These are phyloP conservation scores for Trifolium fragiferum DNA, from an alignment of 306 rosid species.

Conservation along the genomic window DNA sequence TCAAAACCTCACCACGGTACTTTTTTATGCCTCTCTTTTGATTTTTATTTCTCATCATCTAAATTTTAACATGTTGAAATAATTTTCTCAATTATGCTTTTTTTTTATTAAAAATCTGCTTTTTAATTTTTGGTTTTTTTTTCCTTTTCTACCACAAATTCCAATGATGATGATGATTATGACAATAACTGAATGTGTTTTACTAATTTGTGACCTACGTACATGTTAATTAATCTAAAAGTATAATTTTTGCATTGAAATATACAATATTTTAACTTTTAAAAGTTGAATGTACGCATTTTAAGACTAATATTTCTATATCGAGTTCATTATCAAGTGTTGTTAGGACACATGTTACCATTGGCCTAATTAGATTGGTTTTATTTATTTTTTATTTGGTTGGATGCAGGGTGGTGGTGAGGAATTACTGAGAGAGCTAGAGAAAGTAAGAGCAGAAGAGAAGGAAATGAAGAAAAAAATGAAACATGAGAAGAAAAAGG, in stretches of 20 bases:
- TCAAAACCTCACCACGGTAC: slow-evolving; percentile 58
- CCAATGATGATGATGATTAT: not conserved
- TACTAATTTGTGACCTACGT: no score
- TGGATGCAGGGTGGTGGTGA: slow-evolving; percentile 59
- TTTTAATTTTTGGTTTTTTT: not conserved
- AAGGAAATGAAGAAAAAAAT: slow-evolving; percentile 64
- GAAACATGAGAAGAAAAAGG: slow-evolving; percentile 64
- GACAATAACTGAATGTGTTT: not conserved
- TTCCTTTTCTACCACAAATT: not conserved
- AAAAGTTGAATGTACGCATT: no score
- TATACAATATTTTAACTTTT: no score
- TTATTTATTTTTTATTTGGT: not conserved
- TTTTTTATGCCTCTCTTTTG: not conserved
- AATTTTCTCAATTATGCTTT: not conserved
- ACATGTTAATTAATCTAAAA: no score
- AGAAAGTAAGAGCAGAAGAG: slow-evolving; percentile 59
- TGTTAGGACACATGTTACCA: no score
- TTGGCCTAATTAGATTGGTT: no score
- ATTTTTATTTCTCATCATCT: not conserved
- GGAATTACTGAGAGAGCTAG: slow-evolving; percentile 54
- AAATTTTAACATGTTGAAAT: not conserved
- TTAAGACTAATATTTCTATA: no score
- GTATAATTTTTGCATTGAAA: no score
- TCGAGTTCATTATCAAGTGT: no score
- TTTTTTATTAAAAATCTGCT: not conserved